Base-by-base conservation (phyloP, 768 basidiomycete species). In the Serendipita indica region DNA sequence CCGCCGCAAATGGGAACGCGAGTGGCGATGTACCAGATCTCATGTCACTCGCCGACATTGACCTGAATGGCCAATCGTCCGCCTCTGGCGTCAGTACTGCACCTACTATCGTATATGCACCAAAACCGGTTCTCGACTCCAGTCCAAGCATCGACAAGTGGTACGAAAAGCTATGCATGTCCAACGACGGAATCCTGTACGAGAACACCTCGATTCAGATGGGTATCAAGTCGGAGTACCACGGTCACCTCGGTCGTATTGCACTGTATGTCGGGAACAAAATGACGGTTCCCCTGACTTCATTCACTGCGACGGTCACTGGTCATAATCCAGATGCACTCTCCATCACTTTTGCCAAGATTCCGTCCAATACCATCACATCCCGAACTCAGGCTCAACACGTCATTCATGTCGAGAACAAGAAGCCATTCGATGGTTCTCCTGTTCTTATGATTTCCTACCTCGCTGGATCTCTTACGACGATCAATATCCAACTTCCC, bases 241-340 rank as follows among this genome's bases (percentile, higher is more conserved):
- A 98, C 69, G 87, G 89, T 14, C 87, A 94, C 65, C 79, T 92
- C 35, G 96, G 94, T 14, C 90, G 97, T 65, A 67, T 99, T 49
- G 93, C 93, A 25, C 74, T 99, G 34, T 98, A 96, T 72, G 78
- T 98, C 62, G 96, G 96, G 63, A 99, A 98, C 77, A 99, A 99
- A 69, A 75, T 92, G 56, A 79, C 86, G 3, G 81, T 81, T 5
- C 79, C 94, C n/a, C 79, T 99, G 65, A 87, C 85, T 3, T 85
- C 89, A 16, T 91, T 99, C 71, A 92, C 90, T 3, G 84, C 89
- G 3, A 82, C 83, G 1, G 73, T 97, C 63, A 76, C 83, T 63
- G 78, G 83, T 61, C 75, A 78, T 57, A 81, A 94, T 62, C 71
- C 84, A 3, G 82, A 84, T 14, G 85, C 89, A 0, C 72, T 98